Evolutionary conservation across 2,329 filamentous ascomycete genomes (phyloP).

Genomic region (Ascocoryne sarcoides): DNA sequence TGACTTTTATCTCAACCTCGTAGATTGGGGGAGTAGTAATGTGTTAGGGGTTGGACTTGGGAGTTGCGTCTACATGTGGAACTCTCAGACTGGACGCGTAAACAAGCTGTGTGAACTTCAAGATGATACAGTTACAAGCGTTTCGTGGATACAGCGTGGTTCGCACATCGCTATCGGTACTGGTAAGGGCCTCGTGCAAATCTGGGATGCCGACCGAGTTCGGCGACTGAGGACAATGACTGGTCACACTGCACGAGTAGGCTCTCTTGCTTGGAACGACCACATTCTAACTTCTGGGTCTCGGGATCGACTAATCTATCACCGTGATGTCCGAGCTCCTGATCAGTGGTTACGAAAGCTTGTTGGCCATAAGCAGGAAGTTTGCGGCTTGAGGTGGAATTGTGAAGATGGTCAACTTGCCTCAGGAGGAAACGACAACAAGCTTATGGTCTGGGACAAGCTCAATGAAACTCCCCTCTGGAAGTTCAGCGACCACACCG

Average conservation of each 20-base stretch:
- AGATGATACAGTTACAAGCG: conserved; percentile 91
- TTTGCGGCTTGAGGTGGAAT: conserved; percentile 96
- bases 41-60: conserved; percentile 88
- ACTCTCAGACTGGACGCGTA: conserved; percentile 80
- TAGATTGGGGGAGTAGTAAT: conserved; percentile 96
- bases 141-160: conserved; percentile 96
- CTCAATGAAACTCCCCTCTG: conserved; percentile 84
- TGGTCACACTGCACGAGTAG: conserved; percentile 86
- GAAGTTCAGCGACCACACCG: conserved; percentile 91
- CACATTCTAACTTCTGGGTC: conserved; percentile 96
- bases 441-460: conserved; percentile 97
- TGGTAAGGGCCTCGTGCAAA: conserved; percentile 87
- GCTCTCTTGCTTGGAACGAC: conserved; percentile 93
- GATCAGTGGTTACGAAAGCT: conserved; percentile 84
- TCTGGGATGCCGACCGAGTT: conserved; percentile 89
- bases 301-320: conserved; percentile 85
- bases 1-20: conserved; percentile 94
- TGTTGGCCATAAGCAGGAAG: conserved; percentile 93
- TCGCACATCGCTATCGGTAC: conserved; percentile 95
- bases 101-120: conserved; percentile 89
- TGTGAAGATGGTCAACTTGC: conserved; percentile 91
- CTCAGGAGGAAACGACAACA: conserved; percentile 96
- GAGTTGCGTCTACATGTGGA: conserved; percentile 97
- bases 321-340: conserved; percentile 87
- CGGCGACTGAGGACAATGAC: conserved; percentile 91